Evolutionary conservation across 164 flowering plant species (phyloP).

Genomic region (Liquidambar formosana): DNA sequence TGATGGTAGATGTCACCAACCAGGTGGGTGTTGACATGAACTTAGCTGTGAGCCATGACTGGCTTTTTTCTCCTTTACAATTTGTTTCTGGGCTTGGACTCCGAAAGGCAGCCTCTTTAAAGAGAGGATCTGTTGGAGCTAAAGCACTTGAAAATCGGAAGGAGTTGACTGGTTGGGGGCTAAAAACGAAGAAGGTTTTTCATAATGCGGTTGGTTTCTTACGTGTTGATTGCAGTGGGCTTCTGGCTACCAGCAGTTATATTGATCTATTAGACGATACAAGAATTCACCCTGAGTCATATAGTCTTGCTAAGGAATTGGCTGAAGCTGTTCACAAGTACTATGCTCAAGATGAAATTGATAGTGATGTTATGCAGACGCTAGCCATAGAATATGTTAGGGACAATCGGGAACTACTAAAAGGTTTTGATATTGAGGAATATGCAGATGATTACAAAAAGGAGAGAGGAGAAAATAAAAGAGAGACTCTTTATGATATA

Average conservation of each 20-base stretch:
- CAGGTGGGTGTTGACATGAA: constrained; percentile 95
- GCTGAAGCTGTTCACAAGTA: constrained; percentile 72
- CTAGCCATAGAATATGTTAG: constrained; percentile 92
- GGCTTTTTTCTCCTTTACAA: constrained; percentile 91
- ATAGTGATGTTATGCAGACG: constrained; percentile 78
- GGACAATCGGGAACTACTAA: constrained; percentile 60
- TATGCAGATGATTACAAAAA: constrained; percentile 46
- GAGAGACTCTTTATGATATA: constrained; percentile 66
- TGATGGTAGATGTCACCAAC: constrained; percentile 92
- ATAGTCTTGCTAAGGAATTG: constrained; percentile 77
- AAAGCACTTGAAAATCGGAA: constrained; percentile 75
- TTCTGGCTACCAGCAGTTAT: constrained; percentile 73
- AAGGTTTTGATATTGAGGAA: constrained; percentile 41
- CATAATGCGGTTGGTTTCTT: constrained; percentile 88
- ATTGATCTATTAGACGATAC: constrained; percentile 94
- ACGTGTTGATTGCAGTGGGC: constrained; percentile 88
- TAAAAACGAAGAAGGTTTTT: constrained; percentile 75
- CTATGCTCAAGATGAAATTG: constrained; percentile 48
- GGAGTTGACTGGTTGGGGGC: constrained; percentile 62
- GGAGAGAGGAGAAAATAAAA: constrained; percentile 34
- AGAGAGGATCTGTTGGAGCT: constrained; percentile 72
- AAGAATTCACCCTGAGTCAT: constrained; percentile 95
- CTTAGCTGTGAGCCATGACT: constrained; percentile 86
- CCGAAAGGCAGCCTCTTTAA: constrained; percentile 84
- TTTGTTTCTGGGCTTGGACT: constrained; percentile 96